Evolutionary conservation across 805 yeast genomes (phyloP).

Genomic region (Schwanniomyces pseudopolymorphus): DNA sequence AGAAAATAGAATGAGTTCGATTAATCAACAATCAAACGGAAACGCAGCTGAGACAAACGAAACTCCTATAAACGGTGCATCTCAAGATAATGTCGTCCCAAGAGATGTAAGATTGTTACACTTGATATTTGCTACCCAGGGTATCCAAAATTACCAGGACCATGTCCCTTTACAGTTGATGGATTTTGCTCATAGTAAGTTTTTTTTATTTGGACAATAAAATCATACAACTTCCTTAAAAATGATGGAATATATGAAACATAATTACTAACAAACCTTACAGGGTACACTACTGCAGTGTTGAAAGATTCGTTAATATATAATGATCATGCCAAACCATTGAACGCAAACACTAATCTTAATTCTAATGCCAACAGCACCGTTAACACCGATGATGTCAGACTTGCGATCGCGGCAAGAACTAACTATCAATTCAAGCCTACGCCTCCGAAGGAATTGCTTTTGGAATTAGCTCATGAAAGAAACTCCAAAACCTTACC

Average conservation of each 20-base stretch:
- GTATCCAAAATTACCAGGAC: constrained; percentile 88
- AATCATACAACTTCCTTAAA: no score
- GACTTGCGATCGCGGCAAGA: constrained; percentile 89
- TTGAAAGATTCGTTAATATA: constrained; percentile 87
- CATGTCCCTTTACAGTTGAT: constrained; percentile 93
- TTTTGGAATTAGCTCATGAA: constrained; percentile 89
- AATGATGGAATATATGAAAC: neutral
- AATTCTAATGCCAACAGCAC: constrained; percentile 45
- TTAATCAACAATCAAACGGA: constrained; percentile 5
- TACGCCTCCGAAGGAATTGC: constrained; percentile 84
- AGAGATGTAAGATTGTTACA: constrained; percentile 90
- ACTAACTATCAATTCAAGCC: constrained; percentile 97
- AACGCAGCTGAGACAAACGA: constrained; percentile 2
- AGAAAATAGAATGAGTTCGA: constrained; percentile 5
- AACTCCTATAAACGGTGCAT: neutral
- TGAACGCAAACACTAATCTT: constrained; percentile 24
- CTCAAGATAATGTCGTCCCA: constrained; percentile 48
- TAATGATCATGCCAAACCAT: constrained; percentile 71
- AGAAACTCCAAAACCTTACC: constrained; percentile 88
- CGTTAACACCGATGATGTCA: constrained; percentile 82
- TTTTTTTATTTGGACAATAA: no score
- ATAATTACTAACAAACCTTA: constrained; percentile 4
- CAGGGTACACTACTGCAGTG: constrained; percentile 77
- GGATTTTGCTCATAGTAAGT: constrained; percentile 86
- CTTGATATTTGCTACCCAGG: constrained; percentile 88